Conservation (phyloP, 352 stramenopile genomes). For the Phytophthora hybrid region DNA sequence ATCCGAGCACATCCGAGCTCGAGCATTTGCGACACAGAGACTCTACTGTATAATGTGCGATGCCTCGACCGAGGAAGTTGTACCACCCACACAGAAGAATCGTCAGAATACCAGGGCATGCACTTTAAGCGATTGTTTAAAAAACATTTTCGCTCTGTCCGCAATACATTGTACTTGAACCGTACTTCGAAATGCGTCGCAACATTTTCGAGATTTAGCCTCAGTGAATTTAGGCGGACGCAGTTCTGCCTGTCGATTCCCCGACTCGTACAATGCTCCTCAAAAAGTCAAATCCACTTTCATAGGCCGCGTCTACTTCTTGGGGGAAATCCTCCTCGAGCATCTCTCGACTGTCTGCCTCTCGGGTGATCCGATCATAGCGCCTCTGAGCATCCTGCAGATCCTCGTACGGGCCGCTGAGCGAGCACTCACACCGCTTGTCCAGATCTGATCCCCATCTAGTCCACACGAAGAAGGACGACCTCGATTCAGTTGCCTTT, state of each 20-base stretch:
- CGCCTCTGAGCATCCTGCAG: conserved; percentile 37
- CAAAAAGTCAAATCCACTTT: conserved; percentile 30
- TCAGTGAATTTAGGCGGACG: no score
- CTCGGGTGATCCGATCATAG: conserved; percentile 40
- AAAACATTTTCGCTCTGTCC: no score
- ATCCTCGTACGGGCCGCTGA: conserved; percentile 56
- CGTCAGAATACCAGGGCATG: no score
- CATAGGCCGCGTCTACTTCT: neutral
- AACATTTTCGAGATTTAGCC: no score
- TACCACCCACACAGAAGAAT: no score
- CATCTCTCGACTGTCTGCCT: conserved; percentile 10
- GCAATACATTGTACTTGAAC: no score
- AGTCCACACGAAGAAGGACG: neutral
- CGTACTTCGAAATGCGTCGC: no score
- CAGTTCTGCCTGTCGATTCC: neutral
- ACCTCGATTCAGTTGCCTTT: neutral
- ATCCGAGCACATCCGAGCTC: no score
- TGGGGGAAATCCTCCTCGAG: neutral
- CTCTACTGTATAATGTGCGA: no score
- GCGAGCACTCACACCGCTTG: conserved; percentile 16
- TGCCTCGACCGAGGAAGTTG: no score
- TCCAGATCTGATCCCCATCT: conserved; percentile 1
- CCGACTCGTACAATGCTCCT: conserved; percentile 14
- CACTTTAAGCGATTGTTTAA: no score
- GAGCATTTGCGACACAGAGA: no score